Base-by-base conservation (phyloP, 1,284 basidiomycete species). In the Golubevia pallescens region DNA sequence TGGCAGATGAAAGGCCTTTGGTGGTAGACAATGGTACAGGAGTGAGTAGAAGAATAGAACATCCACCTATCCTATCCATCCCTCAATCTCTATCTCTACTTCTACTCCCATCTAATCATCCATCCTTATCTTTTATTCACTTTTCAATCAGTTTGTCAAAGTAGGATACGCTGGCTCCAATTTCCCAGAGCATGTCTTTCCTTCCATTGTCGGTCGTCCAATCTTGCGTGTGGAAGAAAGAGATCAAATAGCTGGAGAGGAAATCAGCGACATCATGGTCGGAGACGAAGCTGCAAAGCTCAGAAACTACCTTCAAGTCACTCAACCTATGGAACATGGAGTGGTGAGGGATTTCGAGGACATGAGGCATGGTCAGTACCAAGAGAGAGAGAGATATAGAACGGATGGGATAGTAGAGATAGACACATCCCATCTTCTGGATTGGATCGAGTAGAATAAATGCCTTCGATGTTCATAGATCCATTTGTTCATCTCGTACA, bases 341-440 rank as follows among this genome's bases (percentile, higher is more conserved):
- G 97, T 99, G 86, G 92, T 99, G 63, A 92, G 93, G 81, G 97
- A 99, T 87, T 99, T 96, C 95, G 93, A 94, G 81, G 97, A 99
- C 87, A 99, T 99, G 97, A 92, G 92, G 83, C 91, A 95, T 80
- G 67, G 65, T 66, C 24, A 21, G 70, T 64, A 51, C 20, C 8
- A 38, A n/a, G 20, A 60, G 58, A 51, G 20, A 60, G 57, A 34
- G 23, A 32, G 28, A 58, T 58, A 20, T 60, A 2, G 60, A 21
- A 16, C 53, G 24, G 34, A 19, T n/a, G n/a, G n/a, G n/a, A n/a
- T n/a, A n/a, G n/a, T n/a, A n/a, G n/a, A n/a, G n/a, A n/a, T n/a
- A n/a, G n/a, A n/a, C n/a, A n/a, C n/a, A 55, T 61, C 58, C 52
- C 58, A 23, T 23, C n/a, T 38, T 14, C 57, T 58, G 57, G 28